phyloP scores from a whole-genome alignment of 1,284 basidiomycete genomes.

The Ustilago bromivora region DNA sequence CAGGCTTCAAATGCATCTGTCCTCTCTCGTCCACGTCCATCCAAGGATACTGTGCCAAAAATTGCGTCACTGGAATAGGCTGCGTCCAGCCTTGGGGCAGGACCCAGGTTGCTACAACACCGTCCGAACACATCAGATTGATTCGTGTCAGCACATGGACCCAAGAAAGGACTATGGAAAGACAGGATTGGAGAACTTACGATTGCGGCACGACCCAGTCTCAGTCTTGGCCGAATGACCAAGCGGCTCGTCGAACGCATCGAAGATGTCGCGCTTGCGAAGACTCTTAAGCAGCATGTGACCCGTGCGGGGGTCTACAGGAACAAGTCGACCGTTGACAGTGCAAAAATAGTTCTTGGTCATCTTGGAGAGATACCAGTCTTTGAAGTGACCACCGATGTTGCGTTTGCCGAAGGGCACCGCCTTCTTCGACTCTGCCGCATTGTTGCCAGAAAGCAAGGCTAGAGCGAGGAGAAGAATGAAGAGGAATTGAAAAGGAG shows the following conservation, averaged over 20 bases:
- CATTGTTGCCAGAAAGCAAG: background rate
- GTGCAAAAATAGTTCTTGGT: constrained; percentile 50
- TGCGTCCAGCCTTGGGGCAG: constrained; percentile 32
- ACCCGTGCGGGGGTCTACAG: constrained; percentile 43
- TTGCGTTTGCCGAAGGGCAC: constrained; percentile 29
- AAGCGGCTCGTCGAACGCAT: constrained; percentile 18
- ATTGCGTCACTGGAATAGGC: constrained; percentile 47
- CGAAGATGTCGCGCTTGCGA: constrained; percentile 14
- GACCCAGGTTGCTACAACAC: constrained; percentile 36
- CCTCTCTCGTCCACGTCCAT: constrained; percentile 31
- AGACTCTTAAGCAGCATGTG: constrained; percentile 37
- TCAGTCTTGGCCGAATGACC: constrained; percentile 23
- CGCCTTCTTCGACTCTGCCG: constrained; percentile 5
- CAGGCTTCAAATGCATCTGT: constrained; percentile 25
- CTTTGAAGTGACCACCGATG: constrained; percentile 36
- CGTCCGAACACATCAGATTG: background rate
- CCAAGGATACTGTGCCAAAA: constrained; percentile 45
- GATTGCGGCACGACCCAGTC: constrained; percentile 23
- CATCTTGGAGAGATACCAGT: constrained; percentile 28
- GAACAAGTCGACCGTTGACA: constrained; percentile 26
- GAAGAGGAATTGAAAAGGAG: background rate
- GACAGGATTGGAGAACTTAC: constrained; percentile 20
- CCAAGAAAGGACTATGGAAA: background rate
- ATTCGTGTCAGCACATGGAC: background rate
- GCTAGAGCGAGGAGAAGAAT: background rate